Evolutionary conservation across 805 yeast genomes (phyloP).

Genomic region (Saccharomyces kudriavzevii): DNA sequence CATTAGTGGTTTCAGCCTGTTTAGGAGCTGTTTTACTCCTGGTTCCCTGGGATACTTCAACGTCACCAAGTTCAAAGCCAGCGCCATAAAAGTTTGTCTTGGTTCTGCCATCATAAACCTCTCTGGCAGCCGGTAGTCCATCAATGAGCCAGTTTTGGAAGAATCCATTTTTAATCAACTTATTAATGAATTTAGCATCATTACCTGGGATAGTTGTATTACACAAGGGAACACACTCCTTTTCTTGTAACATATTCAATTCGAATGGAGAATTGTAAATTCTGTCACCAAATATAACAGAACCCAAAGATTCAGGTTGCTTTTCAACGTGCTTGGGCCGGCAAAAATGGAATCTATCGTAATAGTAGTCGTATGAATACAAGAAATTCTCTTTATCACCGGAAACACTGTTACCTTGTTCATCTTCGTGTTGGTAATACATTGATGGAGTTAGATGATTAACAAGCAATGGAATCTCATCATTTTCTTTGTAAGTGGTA

Average conservation of each 20-base stretch:
- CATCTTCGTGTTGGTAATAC: constrained; percentile 35
- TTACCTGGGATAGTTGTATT: constrained; percentile 45
- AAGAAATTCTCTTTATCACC: constrained; percentile 44
- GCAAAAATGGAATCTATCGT: constrained; percentile 78
- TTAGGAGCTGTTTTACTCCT: constrained; percentile 6
- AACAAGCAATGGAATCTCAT: constrained; percentile 68
- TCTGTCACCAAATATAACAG: constrained; percentile 91
- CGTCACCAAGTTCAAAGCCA: constrained; percentile 73
- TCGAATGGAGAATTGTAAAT: constrained; percentile 88
- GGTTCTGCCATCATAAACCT: constrained; percentile 49
- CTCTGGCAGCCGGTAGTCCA: constrained; percentile 85
- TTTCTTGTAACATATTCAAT: constrained; percentile 66
- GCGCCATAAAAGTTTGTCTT: constrained; percentile 59
- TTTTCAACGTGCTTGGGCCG: constrained; percentile 46
- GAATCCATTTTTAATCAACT: constrained; percentile 74
- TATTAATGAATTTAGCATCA: constrained; percentile 69
- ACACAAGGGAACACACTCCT: constrained; percentile 65
- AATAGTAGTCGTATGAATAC: constrained; percentile 77
- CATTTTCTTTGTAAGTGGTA: constrained; percentile 70
- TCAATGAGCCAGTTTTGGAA: constrained; percentile 89
- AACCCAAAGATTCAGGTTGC: constrained; percentile 85
- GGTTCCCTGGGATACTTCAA: constrained; percentile 38
- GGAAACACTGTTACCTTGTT: constrained; percentile 32
- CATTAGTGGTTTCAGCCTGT: constrained; percentile 2
- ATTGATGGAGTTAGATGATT: constrained; percentile 84